Evolutionary conservation across 2,329 filamentous ascomycete genomes (phyloP).

Genomic region (Apiospora aurea): DNA sequence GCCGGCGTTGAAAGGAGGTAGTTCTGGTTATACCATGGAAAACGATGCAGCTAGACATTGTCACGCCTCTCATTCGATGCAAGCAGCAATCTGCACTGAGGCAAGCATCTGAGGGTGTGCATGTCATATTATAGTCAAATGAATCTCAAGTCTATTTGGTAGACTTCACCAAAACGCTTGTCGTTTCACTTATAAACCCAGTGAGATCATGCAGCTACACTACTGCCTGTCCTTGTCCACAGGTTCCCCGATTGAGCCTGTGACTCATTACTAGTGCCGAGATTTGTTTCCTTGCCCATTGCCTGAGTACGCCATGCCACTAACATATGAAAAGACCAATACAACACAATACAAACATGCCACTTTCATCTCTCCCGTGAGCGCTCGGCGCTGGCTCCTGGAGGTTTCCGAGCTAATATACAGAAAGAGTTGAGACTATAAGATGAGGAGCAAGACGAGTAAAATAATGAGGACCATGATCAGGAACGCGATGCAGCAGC

Average conservation of each 20-base stretch:
- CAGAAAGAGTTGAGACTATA: slow-evolving; percentile 47
- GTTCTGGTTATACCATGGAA: slow-evolving; percentile 5
- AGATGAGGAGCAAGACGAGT: slow-evolving; percentile 76
- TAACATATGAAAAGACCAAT: slow-evolving; percentile 15
- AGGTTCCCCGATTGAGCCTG: neutral
- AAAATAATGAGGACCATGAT: slow-evolving; percentile 89
- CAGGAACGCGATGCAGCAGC: slow-evolving; percentile 88
- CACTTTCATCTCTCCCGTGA: neutral
- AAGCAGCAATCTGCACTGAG: neutral
- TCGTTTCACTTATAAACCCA: neutral
- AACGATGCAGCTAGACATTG: neutral
- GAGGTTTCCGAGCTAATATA: neutral
- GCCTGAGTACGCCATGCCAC: slow-evolving; percentile 18
- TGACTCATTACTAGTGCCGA: neutral
- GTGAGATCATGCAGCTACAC: neutral
- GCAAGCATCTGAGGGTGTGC: neutral
- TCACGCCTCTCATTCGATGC: neutral
- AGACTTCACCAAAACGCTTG: neutral
- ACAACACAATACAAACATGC: neutral
- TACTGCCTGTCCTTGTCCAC: neutral
- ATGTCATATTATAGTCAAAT: neutral
- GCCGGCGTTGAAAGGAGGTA: neutral
- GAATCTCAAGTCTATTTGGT: neutral
- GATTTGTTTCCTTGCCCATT: slow-evolving; percentile 15
- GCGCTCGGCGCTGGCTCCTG: neutral